phyloP scores from a whole-genome alignment of 306 rosid genomes.

The Benincasa hispida region DNA sequence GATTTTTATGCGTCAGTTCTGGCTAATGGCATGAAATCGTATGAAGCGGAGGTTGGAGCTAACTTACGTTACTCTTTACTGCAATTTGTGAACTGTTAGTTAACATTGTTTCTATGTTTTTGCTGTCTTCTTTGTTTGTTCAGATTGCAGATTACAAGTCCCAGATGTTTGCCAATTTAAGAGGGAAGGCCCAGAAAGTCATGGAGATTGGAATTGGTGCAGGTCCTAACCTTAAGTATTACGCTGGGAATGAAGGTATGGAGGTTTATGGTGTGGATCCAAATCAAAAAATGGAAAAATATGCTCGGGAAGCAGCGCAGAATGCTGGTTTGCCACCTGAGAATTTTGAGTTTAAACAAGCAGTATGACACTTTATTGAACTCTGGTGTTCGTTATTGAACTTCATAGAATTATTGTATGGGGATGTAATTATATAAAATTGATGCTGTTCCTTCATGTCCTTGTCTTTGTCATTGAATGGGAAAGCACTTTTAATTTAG shows the following conservation, averaged over 20 bases:
- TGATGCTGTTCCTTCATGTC: neutral
- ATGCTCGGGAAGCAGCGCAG: conserved; percentile 49
- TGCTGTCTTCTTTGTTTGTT: conserved; percentile 4
- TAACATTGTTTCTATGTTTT: neutral
- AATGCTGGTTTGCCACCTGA: conserved; percentile 48
- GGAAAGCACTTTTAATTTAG: neutral
- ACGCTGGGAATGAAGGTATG: conserved; percentile 32
- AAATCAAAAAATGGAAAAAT: conserved; percentile 64
- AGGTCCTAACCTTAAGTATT: conserved; percentile 71
- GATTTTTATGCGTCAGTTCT: conserved; percentile 52
- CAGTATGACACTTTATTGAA: conserved; percentile 25
- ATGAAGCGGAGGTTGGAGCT: conserved; percentile 56
- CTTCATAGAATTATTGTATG: neutral
- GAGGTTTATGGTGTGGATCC: conserved; percentile 76
- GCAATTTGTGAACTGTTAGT: neutral
- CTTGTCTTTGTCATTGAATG: neutral
- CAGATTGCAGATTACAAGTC: conserved; percentile 75
- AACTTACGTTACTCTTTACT: neutral
- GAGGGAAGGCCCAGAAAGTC: conserved; percentile 53
- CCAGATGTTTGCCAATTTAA: conserved; percentile 40
- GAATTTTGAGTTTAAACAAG: conserved; percentile 64
- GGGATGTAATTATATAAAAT: neutral
- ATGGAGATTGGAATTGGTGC: conserved; percentile 85
- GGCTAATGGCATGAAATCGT: conserved; percentile 29
- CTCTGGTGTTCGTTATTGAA: neutral